Conservation (phyloP, 495 filamentous ascomycete genomes). For the Podospora anserina region DNA sequence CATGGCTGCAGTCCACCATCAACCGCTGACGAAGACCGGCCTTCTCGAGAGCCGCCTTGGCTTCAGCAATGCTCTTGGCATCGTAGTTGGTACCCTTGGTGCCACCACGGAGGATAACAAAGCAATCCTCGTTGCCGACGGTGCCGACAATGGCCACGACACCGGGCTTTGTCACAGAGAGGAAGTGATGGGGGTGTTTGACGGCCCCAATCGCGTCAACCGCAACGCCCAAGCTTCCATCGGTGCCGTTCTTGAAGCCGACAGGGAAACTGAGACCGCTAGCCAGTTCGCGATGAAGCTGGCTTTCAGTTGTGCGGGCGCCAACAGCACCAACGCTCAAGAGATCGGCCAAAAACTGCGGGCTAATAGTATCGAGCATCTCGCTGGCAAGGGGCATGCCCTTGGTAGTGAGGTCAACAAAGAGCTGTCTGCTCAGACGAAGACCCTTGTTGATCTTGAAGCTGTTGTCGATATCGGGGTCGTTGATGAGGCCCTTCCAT, state of each 20-base stretch:
- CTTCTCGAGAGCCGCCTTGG: constrained; percentile 34
- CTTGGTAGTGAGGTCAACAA: constrained; percentile 87
- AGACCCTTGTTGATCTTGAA: constrained; percentile 99
- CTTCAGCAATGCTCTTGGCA: constrained; percentile 64
- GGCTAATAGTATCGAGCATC: constrained; percentile 98
- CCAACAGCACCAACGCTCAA: constrained; percentile 90
- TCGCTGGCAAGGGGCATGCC: constrained; percentile 99
- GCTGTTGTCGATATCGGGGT: constrained; percentile 96
- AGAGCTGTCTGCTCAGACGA: constrained; percentile 80
- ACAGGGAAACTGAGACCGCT: constrained; percentile 95
- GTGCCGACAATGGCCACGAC: constrained; percentile 95
- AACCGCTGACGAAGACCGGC: constrained; percentile 57
- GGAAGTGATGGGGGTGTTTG: constrained; percentile 91
- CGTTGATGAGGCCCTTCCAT: constrained; percentile 99
- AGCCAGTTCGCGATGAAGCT: constrained; percentile 92
- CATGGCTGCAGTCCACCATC: constrained; percentile 98
- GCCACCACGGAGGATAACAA: constrained; percentile 92
- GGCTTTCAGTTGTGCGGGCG: constrained; percentile 91
- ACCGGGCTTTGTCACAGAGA: constrained; percentile 96
- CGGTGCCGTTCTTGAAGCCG: constrained; percentile 99
- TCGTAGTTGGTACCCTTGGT: constrained; percentile 95
- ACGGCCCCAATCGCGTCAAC: constrained; percentile 97
- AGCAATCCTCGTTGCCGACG: constrained; percentile 95
- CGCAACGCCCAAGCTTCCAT: constrained; percentile 83
- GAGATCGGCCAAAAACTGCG: constrained; percentile 95